Percentiles rank a stretch among this genome's conserved stretches.
These are phyloP conservation scores for Nymphaea colorata DNA, from an alignment of 164 flowering plant genomes.

Conservation along the genomic window DNA sequence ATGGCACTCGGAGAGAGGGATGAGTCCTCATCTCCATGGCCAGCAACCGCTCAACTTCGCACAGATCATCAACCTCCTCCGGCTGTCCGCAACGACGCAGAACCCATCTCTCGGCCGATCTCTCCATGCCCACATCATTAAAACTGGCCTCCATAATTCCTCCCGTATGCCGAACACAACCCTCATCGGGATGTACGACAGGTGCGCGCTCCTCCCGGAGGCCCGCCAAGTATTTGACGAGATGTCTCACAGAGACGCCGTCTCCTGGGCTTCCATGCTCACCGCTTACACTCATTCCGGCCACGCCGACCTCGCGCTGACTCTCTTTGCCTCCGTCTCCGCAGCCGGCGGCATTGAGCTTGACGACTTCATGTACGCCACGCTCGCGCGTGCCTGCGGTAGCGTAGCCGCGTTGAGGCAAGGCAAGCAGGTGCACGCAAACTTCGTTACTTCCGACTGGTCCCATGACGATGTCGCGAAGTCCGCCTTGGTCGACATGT, in stretches of 20 bases:
- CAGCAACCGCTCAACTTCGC: not conserved
- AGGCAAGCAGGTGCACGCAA: constrained; percentile 67
- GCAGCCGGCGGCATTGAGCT: constrained; percentile 29
- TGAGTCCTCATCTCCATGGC: not conserved
- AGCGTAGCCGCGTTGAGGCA: constrained; percentile 18
- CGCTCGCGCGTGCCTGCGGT: constrained; percentile 52
- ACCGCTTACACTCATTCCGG: constrained; percentile 46
- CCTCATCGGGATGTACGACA: constrained; percentile 41
- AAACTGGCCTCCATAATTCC: constrained; percentile 27
- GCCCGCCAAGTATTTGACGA: constrained; percentile 62
- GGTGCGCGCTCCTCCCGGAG: constrained; percentile 29
- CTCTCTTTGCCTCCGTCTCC: constrained; percentile 29
- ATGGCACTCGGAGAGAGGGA: not conserved
- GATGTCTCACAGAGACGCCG: constrained; percentile 51
- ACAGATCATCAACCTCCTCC: constrained; percentile 31
- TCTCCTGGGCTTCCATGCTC: constrained; percentile 69
- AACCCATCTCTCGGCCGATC: constrained; percentile 24
- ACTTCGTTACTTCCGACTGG: constrained; percentile 35
- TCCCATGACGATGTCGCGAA: constrained; percentile 55
- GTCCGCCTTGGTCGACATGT: constrained; percentile 77
- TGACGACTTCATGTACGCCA: constrained; percentile 55
- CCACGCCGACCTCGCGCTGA: constrained; percentile 25
- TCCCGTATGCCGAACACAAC: constrained; percentile 32
- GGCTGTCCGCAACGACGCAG: constrained; percentile 25
- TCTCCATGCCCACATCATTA: constrained; percentile 61